Percentiles rank a stretch among this genome's conserved stretches.
Evolutionary conservation across 2,329 filamentous ascomycete genomes (phyloP).

Genomic region (Fusarium fracticaudum): DNA sequence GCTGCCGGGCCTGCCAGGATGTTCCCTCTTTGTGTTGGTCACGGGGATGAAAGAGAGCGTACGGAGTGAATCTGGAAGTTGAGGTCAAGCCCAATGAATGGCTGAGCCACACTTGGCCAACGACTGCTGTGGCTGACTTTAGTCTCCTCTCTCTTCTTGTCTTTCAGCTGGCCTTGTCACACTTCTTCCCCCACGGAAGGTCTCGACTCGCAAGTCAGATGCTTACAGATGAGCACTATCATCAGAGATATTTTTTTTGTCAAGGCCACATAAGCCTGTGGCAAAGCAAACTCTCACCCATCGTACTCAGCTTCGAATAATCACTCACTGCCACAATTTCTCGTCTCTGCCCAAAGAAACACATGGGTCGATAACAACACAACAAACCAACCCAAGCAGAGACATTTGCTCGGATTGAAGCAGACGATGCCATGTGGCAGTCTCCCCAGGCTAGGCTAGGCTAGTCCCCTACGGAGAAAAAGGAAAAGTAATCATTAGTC

Average conservation of each 20-base stretch:
- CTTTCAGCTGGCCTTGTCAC: conserved; percentile 35
- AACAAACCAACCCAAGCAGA: neutral
- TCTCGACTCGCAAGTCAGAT: conserved; percentile 3
- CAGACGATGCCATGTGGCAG: conserved; percentile 38
- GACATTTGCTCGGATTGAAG: conserved; percentile 9
- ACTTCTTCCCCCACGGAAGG: neutral
- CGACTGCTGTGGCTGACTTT: conserved; percentile 12
- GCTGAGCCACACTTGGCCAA: conserved; percentile 20
- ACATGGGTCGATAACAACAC: conserved; percentile 8
- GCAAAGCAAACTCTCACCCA: neutral
- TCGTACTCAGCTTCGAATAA: neutral
- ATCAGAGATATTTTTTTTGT: neutral
- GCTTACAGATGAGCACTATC: neutral
- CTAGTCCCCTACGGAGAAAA: neutral
- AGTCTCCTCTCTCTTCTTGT: neutral
- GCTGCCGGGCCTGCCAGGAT: conserved; percentile 17
- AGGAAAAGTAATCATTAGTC: conserved; percentile 18
- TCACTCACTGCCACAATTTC: conserved; percentile 4
- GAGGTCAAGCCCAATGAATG: conserved; percentile 1
- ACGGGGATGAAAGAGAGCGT: conserved; percentile 1
- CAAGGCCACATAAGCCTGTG: conserved; percentile 28
- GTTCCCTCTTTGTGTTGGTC: conserved; percentile 6
- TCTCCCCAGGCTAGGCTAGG: conserved; percentile 4
- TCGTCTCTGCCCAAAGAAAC: conserved; percentile 15
- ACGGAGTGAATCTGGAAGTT: neutral